A percentile compares a stretch with the other conserved stretches of the same genome.
Conservation (phyloP, 192 early-diverging fungal species). For the Umbelopsis sp. region DNA sequence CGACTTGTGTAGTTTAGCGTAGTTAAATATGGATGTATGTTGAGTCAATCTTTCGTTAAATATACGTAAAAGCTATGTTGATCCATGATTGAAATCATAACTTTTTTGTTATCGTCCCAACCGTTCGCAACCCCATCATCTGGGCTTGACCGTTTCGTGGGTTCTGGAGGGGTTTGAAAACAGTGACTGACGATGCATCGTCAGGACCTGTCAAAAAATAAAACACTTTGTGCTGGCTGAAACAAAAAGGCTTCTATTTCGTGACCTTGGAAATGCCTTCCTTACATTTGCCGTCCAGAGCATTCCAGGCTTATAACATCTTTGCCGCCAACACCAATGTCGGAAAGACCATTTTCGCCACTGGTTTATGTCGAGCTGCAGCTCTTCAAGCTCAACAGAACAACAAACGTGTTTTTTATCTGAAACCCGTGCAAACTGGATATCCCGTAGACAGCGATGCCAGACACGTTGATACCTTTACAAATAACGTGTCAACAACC, state of each 20-base stretch:
- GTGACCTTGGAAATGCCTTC: slow-evolving; percentile 26
- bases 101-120: neutral
- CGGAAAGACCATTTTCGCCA: slow-evolving; percentile 78
- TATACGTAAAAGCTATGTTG: neutral
- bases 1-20: neutral
- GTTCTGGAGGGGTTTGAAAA: neutral
- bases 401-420: slow-evolving; percentile 57
- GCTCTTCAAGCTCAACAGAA: slow-evolving; percentile 40
- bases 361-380: slow-evolving; percentile 67
- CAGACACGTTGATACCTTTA: slow-evolving; percentile 62
- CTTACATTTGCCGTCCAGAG: slow-evolving; percentile 44
- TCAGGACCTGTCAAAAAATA: neutral
- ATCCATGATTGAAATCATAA: no score
- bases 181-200: neutral
- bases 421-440: slow-evolving; percentile 86
- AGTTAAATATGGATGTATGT: neutral
- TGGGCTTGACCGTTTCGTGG: neutral
- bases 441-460: slow-evolving; percentile 78
- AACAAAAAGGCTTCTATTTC: neutral
- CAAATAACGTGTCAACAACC: slow-evolving; percentile 33
- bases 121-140: neutral
- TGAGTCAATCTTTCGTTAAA: neutral
- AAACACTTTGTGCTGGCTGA: neutral
- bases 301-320: slow-evolving; percentile 64
- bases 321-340: slow-evolving; percentile 84